Conservation (phyloP, 208 protist genomes). For the Acanthamoeba divionensis region DNA sequence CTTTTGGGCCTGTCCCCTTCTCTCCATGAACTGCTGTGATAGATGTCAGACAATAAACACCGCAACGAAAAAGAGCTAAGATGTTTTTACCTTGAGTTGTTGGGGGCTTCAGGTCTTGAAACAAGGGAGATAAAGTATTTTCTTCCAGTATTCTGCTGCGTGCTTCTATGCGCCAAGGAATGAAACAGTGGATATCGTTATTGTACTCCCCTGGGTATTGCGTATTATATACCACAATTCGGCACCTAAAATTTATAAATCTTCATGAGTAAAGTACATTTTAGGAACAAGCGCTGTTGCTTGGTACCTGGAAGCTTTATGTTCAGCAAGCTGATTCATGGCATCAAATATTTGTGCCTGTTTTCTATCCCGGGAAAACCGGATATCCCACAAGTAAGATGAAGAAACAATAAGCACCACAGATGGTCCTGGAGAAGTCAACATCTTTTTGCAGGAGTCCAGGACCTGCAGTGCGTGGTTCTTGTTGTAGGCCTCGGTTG, state of each 20-base stretch:
- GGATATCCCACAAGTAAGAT: slow-evolving; percentile 11
- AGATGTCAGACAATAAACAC: no score
- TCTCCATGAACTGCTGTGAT: no score
- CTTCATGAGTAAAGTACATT: background rate
- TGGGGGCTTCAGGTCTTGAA: no score
- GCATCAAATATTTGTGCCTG: background rate
- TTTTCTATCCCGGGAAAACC: slow-evolving; percentile 31
- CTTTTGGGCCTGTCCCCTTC: no score
- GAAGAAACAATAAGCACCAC: background rate
- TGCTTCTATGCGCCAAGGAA: slow-evolving; percentile 26
- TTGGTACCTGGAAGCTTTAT: background rate
- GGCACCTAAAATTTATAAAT: background rate
- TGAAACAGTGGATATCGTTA: background rate
- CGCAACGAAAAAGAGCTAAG: no score
- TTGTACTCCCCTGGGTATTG: slow-evolving; percentile 7
- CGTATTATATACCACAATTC: slow-evolving; percentile 1
- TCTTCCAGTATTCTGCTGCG: background rate
- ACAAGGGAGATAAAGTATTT: no score
- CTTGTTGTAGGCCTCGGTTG: background rate
- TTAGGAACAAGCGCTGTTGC: background rate
- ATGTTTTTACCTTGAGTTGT: no score
- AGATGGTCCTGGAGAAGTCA: background rate
- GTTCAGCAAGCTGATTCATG: background rate
- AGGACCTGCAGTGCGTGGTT: background rate
- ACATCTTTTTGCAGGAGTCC: background rate